These are phyloP conservation scores for Ceratocystis huliohia DNA, from an alignment of 2,329 filamentous ascomycete species.

Conservation along the genomic window DNA sequence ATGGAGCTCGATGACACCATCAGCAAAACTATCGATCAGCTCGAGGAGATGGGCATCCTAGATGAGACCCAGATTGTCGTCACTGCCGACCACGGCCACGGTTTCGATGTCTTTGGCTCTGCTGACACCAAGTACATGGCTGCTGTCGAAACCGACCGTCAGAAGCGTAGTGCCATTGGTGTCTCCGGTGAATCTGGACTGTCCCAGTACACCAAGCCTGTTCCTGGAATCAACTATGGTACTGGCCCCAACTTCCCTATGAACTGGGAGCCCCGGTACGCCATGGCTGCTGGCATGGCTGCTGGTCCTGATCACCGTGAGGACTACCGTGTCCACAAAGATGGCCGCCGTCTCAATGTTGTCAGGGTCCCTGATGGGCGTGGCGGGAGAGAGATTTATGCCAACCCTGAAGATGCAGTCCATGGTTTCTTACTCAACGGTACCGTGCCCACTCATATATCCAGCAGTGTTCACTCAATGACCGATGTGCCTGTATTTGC, in stretches of 20 bases:
- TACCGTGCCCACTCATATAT: slow-evolving; percentile 50
- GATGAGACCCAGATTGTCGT: slow-evolving; percentile 69
- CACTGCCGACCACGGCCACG: slow-evolving; percentile 80
- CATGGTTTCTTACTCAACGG: slow-evolving; percentile 64
- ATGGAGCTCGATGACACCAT: slow-evolving; percentile 78
- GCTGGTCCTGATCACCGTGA: slow-evolving; percentile 66
- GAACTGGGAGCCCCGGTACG: slow-evolving; percentile 78
- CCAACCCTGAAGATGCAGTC: slow-evolving; percentile 52
- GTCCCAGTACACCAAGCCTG: slow-evolving; percentile 56
- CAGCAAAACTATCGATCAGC: slow-evolving; percentile 58
- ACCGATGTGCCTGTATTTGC: slow-evolving; percentile 71
- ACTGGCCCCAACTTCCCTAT: slow-evolving; percentile 65
- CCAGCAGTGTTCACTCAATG: slow-evolving; percentile 61
- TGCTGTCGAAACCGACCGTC: slow-evolving; percentile 50
- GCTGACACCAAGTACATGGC: slow-evolving; percentile 69
- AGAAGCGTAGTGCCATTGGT: slow-evolving; percentile 64
- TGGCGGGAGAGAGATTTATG: slow-evolving; percentile 37
- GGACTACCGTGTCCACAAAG: slow-evolving; percentile 58
- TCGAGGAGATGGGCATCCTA: slow-evolving; percentile 51
- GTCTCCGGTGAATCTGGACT: slow-evolving; percentile 60
- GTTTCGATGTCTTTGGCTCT: slow-evolving; percentile 74
- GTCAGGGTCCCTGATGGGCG: slow-evolving; percentile 39
- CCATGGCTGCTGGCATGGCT: slow-evolving; percentile 58
- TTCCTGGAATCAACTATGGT: slow-evolving; percentile 51
- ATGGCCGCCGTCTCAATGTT: slow-evolving; percentile 50